Base-by-base conservation (phyloP, 352 stramenopile genomes). In the Globisporangium alternatum region DNA sequence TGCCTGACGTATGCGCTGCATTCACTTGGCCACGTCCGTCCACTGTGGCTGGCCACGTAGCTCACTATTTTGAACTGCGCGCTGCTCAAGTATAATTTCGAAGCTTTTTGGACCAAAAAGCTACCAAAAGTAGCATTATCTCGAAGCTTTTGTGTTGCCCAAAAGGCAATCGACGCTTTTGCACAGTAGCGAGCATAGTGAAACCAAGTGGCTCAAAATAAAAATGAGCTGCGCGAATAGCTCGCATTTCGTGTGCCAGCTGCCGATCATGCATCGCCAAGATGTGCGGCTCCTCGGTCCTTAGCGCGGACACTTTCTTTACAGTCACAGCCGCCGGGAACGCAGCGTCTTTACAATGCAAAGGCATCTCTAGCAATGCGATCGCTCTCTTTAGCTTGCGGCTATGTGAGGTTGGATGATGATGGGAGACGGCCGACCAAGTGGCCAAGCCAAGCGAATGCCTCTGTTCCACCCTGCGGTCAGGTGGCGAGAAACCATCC, bases 401-500 rank as follows among this genome's bases (percentile, higher is more conserved):
- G 25, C 5, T 15, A 47, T 41, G 35, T 12, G 35, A 3, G 35
- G 35, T 13, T 15, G 35, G 35, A 41, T 41, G 35, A 13, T 41
- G 35, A 41, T 15, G 35, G 8, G 35, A 12, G 22, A 54, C 22
- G 22, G 51, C 41, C 33, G 1, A 9, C 3, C 9, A 15, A 12
- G 15, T 15, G 35, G 8, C 12, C 10, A 41, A 41, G 12, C 35
- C 10, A 41, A 41, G 39, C 39, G 5, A 10, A 44, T 22, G 41
- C 15, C 41, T 47, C 10, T 47, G 41, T 47, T 47, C 41, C 41
- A 47, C 41, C 35, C 35, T 41, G 35, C 35, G 35, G 35, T 15
- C 9, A 41, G 9, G 56, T 45, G 56, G 22, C 56, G 43, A 33
- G 15, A 52, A 63, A 63, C 39, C 56, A 63, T 47, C 56, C 56